Evolutionary conservation across 139 green algal genomes (phyloP), one percentile per base, ranked within the genome.

Genomic region (Auxenochlorella pyrenoidosa): DNA sequence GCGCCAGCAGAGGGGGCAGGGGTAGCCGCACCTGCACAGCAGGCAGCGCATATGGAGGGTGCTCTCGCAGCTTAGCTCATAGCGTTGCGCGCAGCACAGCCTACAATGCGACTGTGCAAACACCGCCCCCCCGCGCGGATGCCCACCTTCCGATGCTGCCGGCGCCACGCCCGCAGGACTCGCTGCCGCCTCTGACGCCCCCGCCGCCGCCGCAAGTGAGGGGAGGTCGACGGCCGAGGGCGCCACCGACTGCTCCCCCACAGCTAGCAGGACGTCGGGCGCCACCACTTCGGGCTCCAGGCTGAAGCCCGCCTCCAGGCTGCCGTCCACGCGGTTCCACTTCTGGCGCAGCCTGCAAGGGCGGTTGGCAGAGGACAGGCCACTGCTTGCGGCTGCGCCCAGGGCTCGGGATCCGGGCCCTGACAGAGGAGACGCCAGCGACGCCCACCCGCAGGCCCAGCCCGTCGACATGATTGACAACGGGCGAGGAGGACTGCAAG

Each of bases 331-430:
- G 4, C 47, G 36, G 43, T 86, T 70, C 82, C 82, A 86, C 66
- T 51, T 47, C 19, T 44, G 30, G 21, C 82, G 82, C 65, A 86
- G 82, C 82, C 82, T 78, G 80, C 36, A 8, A 21, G 34, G 34
- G 65, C 8, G 65, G 22, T 18, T 36, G 26, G 8, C 26, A 18
- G 5, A 12, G 32, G 65, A 24, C 26, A 1, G 1, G 24, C 65
- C 24, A 6, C 65, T 18, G 22, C 32, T n/a, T 30, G 5, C 47
- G 10, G 47, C 47, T 54, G 47, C 47, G 47, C 47, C 47, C 10
- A 6, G n/a, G 47, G 47, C 47, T 54, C 47, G 10, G 10, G 47
- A 54, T 54, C 8, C 47, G 10, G 47, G 47, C 47, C 10, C 47
- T 18, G 47, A 54, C 47, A 54, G 47, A 54, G 47, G 47, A 10